Conservation (phyloP, 2,329 filamentous ascomycete genomes). For the Leptographium flavum region DNA sequence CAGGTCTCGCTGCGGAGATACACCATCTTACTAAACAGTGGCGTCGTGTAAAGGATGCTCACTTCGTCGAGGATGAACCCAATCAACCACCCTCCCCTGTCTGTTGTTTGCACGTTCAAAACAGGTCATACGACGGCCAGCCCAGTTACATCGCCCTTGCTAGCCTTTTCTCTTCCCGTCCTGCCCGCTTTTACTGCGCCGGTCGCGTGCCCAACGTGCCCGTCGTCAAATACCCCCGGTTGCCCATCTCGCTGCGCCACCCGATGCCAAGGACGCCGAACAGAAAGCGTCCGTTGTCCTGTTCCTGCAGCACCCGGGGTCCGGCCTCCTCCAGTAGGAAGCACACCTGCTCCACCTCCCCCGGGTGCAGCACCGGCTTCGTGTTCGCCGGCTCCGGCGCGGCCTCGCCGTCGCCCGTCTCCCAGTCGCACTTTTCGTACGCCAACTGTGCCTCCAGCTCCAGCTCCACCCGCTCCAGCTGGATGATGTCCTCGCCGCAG, state of each 20-base stretch:
- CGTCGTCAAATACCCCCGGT: constrained; percentile 73
- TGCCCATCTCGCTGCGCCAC: constrained; percentile 85
- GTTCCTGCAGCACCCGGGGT: constrained; percentile 15
- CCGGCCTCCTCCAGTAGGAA: constrained; percentile 40
- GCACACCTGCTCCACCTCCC: constrained; percentile 52
- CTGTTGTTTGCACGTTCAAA: too few species aligned
- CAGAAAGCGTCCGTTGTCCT: constrained; percentile 29
- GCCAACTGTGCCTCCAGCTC: constrained; percentile 36
- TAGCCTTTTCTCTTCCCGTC: not conserved
- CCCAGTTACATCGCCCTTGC: too few species aligned
- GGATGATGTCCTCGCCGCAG: constrained; percentile 68
- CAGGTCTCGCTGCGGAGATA: too few species aligned
- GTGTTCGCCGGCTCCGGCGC: constrained; percentile 11
- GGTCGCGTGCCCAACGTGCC: constrained; percentile 54
- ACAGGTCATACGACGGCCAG: too few species aligned
- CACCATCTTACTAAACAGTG: too few species aligned
- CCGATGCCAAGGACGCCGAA: constrained; percentile 76
- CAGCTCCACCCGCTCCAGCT: constrained; percentile 53
- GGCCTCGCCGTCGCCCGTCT: constrained; percentile 11
- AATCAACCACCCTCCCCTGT: too few species aligned
- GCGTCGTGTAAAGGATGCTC: too few species aligned
- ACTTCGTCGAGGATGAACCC: too few species aligned
- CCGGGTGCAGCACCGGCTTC: constrained; percentile 44
- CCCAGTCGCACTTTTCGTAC: constrained; percentile 45
- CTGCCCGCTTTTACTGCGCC: not conserved